Conservation (phyloP, 108 stramenopile genomes). For the Schizochytrium sp. region DNA sequence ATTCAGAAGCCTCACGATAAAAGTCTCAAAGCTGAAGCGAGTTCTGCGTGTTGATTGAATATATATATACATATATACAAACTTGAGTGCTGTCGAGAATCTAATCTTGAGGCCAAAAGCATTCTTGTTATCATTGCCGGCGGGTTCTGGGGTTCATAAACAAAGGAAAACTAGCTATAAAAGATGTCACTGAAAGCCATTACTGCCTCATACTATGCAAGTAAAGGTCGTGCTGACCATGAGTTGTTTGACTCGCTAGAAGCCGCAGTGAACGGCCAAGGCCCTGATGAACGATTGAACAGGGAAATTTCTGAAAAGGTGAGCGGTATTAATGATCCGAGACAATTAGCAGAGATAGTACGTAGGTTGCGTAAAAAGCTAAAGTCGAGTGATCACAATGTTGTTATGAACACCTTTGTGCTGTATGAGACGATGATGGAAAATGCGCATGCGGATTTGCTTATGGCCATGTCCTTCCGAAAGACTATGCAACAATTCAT, state of each 20-base stretch:
- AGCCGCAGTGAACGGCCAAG: constrained; percentile 7
- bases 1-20: too few species aligned
- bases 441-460: not conserved
- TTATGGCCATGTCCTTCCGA: not conserved
- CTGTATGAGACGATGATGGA: constrained; percentile 44
- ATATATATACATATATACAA: too few species aligned
- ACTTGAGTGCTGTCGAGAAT: too few species aligned
- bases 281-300: not conserved
- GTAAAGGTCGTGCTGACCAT: not conserved
- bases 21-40: too few species aligned
- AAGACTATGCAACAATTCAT: constrained; percentile 55
- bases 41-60: too few species aligned
- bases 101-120: too few species aligned
- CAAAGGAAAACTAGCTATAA: too few species aligned
- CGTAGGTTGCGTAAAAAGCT: constrained; percentile 53
- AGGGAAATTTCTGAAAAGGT: not conserved
- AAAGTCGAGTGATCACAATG: constrained; percentile 17
- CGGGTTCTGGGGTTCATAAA: too few species aligned
- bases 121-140: too few species aligned
- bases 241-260: not conserved
- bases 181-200: constrained; percentile 31
- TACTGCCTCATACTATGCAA: constrained; percentile 33
- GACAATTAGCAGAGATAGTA: not conserved
- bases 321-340: constrained; percentile 1
- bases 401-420: constrained; percentile 31